Evolutionary conservation across 83 land plant genomes (phyloP).

Genomic region (Thuja plicata): DNA sequence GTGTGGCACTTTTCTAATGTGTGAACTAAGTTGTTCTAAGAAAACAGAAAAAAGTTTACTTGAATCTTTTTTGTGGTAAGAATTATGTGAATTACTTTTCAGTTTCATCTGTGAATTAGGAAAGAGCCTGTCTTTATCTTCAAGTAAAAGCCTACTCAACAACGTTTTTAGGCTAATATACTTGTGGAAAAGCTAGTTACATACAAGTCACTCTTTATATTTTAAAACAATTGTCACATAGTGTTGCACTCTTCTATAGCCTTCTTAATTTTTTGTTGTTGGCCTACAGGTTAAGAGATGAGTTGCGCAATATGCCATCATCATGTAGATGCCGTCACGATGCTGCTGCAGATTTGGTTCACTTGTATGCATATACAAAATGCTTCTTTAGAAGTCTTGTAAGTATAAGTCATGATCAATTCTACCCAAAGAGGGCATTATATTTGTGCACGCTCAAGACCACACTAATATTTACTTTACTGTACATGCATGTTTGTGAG

Average conservation of each 20-base stretch:
- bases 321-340: constrained; percentile 80
- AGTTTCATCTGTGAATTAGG: not conserved
- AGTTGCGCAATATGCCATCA: constrained; percentile 78
- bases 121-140: not conserved
- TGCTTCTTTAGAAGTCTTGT: constrained; percentile 75
- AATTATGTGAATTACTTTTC: not conserved
- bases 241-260: not conserved
- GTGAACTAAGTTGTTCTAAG: constrained; percentile 63
- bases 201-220: not conserved
- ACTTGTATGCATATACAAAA: constrained; percentile 92
- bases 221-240: not conserved
- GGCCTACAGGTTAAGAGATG: constrained; percentile 82
- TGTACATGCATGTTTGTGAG: too few species aligned
- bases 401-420: constrained; percentile 18
- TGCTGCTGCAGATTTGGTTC: constrained; percentile 98
- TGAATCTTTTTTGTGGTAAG: constrained; percentile 81
- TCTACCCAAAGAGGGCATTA: not conserved
- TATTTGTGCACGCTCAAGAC: not conserved
- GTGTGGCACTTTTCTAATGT: constrained; percentile 20
- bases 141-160: not conserved
- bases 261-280: not conserved
- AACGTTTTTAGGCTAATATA: not conserved
- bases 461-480: too few species aligned
- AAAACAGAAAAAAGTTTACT: constrained; percentile 53
- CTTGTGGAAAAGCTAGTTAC: not conserved